Evolutionary conservation across 2,329 filamentous ascomycete species (phyloP).

Genomic region (Arthrinium puccinioides): DNA sequence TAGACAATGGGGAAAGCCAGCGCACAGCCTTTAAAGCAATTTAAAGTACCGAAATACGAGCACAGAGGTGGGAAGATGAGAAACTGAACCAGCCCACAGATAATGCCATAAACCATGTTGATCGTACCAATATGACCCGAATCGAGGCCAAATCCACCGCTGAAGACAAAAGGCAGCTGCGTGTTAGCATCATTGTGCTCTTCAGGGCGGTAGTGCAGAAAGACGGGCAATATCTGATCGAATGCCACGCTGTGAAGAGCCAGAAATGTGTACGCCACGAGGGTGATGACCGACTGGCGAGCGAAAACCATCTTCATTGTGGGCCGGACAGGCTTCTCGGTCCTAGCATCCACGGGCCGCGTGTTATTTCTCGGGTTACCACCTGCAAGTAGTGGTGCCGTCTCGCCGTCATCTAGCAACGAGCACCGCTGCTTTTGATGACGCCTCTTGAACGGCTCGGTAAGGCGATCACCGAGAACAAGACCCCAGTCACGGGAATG

Average conservation of each 20-base stretch:
- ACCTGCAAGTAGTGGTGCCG: constrained; percentile 41
- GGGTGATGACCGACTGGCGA: constrained; percentile 64
- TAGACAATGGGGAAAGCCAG: constrained; percentile 68
- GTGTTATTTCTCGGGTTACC: constrained; percentile 15
- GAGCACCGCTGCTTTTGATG: constrained; percentile 31
- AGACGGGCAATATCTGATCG: constrained; percentile 83
- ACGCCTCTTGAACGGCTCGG: constrained; percentile 25
- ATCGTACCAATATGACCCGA: constrained; percentile 75
- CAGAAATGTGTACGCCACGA: constrained; percentile 72
- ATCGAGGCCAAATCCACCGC: constrained; percentile 68
- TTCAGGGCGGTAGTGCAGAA: constrained; percentile 67
- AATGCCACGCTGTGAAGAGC: constrained; percentile 77
- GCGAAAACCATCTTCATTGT: constrained; percentile 50
- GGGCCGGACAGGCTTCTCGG: constrained; percentile 13
- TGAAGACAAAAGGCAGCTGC: constrained; percentile 71
- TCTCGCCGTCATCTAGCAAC: constrained; percentile 49
- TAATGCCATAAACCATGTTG: constrained; percentile 75
- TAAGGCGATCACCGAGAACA: constrained; percentile 61
- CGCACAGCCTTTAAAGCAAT: constrained; percentile 61
- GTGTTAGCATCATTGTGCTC: constrained; percentile 51
- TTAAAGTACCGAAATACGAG: constrained; percentile 63
- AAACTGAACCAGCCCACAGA: constrained; percentile 79
- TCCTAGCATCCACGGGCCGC: constrained; percentile 9
- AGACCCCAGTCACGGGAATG: constrained; percentile 68
- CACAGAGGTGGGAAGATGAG: constrained; percentile 74